Conservation (phyloP, 441 rosid genomes). For the Gossypium davidsonii region DNA sequence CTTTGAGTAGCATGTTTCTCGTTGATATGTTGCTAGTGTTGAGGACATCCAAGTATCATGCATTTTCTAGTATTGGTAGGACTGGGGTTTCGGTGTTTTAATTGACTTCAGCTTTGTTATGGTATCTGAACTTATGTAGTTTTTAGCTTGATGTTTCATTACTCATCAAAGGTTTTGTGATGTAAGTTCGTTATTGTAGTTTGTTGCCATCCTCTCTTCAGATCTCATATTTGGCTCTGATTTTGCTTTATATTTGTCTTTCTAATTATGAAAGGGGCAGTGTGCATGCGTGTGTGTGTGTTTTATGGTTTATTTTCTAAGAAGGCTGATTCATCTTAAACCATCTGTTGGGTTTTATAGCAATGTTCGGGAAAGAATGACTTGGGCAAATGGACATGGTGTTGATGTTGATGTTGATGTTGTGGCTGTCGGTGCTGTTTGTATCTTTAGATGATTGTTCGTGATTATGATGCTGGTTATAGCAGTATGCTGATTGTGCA, state of each 20-base stretch:
- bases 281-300: no score
- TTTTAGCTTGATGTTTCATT: constrained; percentile 18
- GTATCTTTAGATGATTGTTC: constrained; percentile 56
- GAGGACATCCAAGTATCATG: constrained; percentile 20
- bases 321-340: constrained; percentile 33
- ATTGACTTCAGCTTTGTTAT: constrained; percentile 13
- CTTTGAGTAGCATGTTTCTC: constrained; percentile 15
- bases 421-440: constrained; percentile 72
- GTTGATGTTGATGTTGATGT: constrained; percentile 41
- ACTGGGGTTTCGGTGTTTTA: constrained; percentile 21
- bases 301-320: constrained; percentile 12
- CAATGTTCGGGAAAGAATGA: constrained; percentile 50
- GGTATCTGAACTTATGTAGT: constrained; percentile 18
- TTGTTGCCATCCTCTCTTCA: neutral
- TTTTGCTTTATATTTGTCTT: neutral
- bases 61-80: constrained; percentile 38
- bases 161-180: constrained; percentile 11
- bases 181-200: constrained; percentile 11
- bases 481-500: constrained; percentile 27
- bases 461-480: constrained; percentile 46
- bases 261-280: neutral
- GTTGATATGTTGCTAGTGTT: constrained; percentile 19
- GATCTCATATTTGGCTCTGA: constrained; percentile 8
- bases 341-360: constrained; percentile 60
- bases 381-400: constrained; percentile 51